Evolutionary conservation across 176 grass and related monocot genomes (phyloP).

Genomic region (Musa acuminata): DNA sequence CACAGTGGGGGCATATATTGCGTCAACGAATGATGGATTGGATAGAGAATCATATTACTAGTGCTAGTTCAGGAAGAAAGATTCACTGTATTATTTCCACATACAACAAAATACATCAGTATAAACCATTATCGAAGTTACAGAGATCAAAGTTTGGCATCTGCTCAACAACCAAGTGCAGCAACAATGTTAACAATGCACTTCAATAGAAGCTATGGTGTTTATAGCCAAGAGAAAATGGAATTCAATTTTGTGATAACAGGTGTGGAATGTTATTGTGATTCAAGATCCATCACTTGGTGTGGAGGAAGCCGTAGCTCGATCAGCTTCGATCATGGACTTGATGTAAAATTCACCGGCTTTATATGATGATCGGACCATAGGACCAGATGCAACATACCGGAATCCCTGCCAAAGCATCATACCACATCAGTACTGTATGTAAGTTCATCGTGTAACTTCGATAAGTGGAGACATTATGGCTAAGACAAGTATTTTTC

Average conservation of each 20-base stretch:
- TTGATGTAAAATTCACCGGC: conserved; percentile 95
- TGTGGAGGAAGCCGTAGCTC: conserved; percentile 25
- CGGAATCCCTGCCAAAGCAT: conserved; percentile 59
- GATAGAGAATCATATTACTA: too few species aligned
- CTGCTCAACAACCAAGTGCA: background rate
- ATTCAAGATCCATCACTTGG: background rate
- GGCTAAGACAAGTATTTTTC: background rate
- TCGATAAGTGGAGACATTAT: too few species aligned
- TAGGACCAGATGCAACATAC: conserved; percentile 83
- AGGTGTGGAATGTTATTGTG: background rate
- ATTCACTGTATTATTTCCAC: too few species aligned
- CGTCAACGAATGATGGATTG: too few species aligned
- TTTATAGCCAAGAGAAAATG: background rate
- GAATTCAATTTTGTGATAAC: background rate
- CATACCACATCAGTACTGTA: background rate
- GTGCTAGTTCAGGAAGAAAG: too few species aligned
- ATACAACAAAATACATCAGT: too few species aligned
- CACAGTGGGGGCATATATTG: too few species aligned
- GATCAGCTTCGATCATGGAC: conserved; percentile 83
- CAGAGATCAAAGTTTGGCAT: background rate
- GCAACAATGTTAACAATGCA: background rate
- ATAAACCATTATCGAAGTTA: too few species aligned
- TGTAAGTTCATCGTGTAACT: too few species aligned
- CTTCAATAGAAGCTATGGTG: background rate
- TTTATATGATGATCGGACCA: conserved; percentile 93